phyloP scores from a whole-genome alignment of 2,329 filamentous ascomycete genomes.

The Blumeria graminis region DNA sequence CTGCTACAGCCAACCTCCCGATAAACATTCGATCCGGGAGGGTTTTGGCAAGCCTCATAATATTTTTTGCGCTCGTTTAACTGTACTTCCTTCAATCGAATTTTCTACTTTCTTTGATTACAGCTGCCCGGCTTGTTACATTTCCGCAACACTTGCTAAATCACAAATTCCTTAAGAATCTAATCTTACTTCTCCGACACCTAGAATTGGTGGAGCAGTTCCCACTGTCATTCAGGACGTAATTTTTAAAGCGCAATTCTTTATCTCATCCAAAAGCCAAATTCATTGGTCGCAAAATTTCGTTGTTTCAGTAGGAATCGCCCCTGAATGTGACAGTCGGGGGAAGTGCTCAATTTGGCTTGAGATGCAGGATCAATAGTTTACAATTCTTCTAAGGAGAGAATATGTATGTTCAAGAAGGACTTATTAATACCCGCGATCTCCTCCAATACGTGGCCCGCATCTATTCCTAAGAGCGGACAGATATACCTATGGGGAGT shows the following conservation, averaged over 20 bases:
- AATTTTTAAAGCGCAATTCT: background rate
- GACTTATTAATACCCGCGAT: no score
- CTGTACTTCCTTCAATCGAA: background rate
- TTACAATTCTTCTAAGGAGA: no score
- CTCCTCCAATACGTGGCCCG: no score
- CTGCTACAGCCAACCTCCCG: background rate
- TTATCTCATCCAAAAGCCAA: background rate
- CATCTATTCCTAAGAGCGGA: no score
- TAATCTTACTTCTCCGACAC: background rate
- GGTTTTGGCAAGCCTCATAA: background rate
- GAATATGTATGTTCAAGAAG: no score
- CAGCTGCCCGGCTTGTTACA: background rate
- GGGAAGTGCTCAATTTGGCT: no score
- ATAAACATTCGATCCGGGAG: background rate
- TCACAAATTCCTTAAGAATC: background rate
- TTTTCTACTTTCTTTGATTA: slow-evolving; percentile 1
- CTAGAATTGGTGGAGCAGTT: background rate
- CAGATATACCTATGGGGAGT: no score
- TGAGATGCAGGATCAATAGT: no score
- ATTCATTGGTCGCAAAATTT: background rate
- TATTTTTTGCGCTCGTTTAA: background rate
- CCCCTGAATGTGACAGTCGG: no score
- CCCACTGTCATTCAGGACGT: background rate
- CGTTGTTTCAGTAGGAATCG: background rate
- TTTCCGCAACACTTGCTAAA: background rate